Evolutionary conservation across 2,329 filamentous ascomycete species (phyloP).

Genomic region (Botrytis sinoallii): DNA sequence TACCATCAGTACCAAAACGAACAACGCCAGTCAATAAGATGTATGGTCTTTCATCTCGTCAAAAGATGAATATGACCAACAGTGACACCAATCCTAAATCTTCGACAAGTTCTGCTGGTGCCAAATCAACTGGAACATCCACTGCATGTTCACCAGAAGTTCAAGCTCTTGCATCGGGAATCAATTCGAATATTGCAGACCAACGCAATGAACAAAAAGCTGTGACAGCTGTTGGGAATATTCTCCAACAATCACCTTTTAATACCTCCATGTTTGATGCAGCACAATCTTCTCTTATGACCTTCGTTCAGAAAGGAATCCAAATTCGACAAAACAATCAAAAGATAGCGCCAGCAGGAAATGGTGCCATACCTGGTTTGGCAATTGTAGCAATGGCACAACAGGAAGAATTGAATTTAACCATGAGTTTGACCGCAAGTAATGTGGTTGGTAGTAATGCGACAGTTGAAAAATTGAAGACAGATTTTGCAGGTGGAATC

Average conservation of each 20-base stretch:
- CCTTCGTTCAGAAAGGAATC: conserved; percentile 30
- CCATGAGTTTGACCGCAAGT: conserved; percentile 21
- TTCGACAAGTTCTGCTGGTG: not conserved
- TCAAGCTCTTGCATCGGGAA: conserved; percentile 26
- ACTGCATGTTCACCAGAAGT: conserved; percentile 23
- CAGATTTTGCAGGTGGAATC: conserved; percentile 29
- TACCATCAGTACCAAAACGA: not conserved
- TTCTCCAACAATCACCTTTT: conserved; percentile 25
- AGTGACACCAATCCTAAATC: not conserved
- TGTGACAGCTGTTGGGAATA: conserved; percentile 23
- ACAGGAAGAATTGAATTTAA: conserved; percentile 26
- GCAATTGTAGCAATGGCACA: conserved; percentile 30
- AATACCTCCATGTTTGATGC: conserved; percentile 24
- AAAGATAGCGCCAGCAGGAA: conserved; percentile 28
- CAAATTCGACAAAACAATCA: conserved; percentile 30
- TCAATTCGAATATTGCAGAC: conserved; percentile 29
- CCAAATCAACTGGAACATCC: conserved; percentile 7
- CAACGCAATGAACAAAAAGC: conserved; percentile 27
- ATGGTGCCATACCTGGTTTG: conserved; percentile 25
- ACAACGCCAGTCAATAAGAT: not conserved
- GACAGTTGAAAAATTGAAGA: conserved; percentile 25
- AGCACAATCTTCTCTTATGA: conserved; percentile 23
- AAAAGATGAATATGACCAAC: not conserved
- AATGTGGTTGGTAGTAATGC: conserved; percentile 17
- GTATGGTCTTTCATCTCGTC: not conserved